Evolutionary conservation across 345 rosid species (phyloP).

Genomic region (Rhodomyrtus tomentosa): DNA sequence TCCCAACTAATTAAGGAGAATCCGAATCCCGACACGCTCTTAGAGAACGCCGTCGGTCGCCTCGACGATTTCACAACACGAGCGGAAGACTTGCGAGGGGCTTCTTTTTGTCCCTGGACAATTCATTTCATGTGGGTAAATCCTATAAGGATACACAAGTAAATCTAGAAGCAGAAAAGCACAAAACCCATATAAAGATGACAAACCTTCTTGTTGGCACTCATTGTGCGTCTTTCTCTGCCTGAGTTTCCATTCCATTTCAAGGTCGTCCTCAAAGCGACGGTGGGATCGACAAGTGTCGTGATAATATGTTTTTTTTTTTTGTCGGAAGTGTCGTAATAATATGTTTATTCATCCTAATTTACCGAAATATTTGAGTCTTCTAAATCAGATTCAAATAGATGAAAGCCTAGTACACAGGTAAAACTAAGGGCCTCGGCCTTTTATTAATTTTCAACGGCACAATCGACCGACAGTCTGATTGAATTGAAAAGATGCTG

Average conservation of each 20-base stretch:
- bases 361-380: background rate
- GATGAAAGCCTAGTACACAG: background rate
- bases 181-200: background rate
- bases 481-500: background rate
- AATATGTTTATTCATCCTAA: slow-evolving; percentile 83
- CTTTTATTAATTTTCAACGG: background rate
- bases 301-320: too few relatives aligned
- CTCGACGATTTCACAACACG: slow-evolving; percentile 44
- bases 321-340: too few relatives aligned
- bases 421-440: background rate
- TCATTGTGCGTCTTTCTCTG: slow-evolving; percentile 83
- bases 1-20: too few relatives aligned
- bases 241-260: slow-evolving; percentile 83
- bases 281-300: slow-evolving; percentile 67
- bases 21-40: too few relatives aligned
- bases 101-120: slow-evolving; percentile 54
- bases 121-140: background rate
- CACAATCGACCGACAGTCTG: background rate
- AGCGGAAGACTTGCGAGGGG: slow-evolving; percentile 48
- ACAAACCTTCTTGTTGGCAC: slow-evolving; percentile 87
- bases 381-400: background rate
- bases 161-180: background rate
- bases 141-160: background rate
- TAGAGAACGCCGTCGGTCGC: slow-evolving; percentile 65
- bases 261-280: slow-evolving; percentile 82